Evolutionary conservation across 768 basidiomycete genomes (phyloP).

Genomic region (Trametes cubensis): DNA sequence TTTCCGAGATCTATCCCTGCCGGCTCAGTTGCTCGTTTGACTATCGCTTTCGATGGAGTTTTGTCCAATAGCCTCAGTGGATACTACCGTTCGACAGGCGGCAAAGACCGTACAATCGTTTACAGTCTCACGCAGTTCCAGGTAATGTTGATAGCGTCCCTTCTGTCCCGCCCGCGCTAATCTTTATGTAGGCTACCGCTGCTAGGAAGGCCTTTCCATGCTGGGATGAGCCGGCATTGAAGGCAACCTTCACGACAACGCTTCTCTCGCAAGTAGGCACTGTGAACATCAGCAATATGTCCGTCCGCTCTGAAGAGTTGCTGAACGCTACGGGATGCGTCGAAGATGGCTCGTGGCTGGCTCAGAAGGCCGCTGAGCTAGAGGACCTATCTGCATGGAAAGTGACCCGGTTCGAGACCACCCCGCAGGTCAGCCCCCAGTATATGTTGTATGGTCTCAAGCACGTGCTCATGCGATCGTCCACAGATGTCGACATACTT

Average conservation of each 20-base stretch:
- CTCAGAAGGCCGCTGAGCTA: conserved; percentile 41
- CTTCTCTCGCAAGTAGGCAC: conserved; percentile 79
- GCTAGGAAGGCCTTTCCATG: conserved; percentile 84
- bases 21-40: conserved; percentile 70
- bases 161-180: neutral
- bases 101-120: conserved; percentile 61
- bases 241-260: conserved; percentile 78
- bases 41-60: conserved; percentile 65
- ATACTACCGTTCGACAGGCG: conserved; percentile 73
- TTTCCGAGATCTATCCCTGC: conserved; percentile 64
- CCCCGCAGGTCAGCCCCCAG: conserved; percentile 57
- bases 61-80: conserved; percentile 78
- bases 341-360: conserved; percentile 26
- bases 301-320: conserved; percentile 61
- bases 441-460: neutral
- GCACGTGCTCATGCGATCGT: neutral
- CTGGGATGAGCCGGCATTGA: conserved; percentile 93
- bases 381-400: conserved; percentile 59
- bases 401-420: conserved; percentile 76
- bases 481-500: conserved; percentile 81
- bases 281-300: conserved; percentile 87
- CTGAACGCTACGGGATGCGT: conserved; percentile 30
- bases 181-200: conserved; percentile 65
- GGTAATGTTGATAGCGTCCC: conserved; percentile 38
- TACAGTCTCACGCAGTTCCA: conserved; percentile 91